phyloP scores from a whole-genome alignment of 768 basidiomycete genomes.

The Leccinellum albellum region DNA sequence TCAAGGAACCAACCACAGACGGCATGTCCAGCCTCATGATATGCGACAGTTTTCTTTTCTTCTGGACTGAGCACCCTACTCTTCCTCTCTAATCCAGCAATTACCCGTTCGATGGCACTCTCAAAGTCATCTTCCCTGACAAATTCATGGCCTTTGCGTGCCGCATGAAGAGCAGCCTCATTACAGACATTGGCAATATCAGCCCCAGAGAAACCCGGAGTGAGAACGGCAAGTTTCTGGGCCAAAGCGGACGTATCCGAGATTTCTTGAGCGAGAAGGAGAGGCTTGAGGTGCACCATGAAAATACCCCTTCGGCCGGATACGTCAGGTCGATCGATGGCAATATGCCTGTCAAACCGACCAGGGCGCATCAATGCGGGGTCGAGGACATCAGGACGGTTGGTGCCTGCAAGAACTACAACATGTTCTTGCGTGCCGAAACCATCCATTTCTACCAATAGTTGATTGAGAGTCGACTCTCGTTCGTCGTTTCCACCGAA shows the following conservation, averaged over 20 bases:
- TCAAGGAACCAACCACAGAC: constrained; percentile 98
- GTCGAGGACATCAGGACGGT: constrained; percentile 95
- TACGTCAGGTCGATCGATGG: constrained; percentile 93
- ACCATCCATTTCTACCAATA: constrained; percentile 99
- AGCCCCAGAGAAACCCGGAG: constrained; percentile 97
- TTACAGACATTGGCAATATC: constrained; percentile 99
- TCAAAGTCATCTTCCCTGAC: constrained; percentile 89
- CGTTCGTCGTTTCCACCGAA: constrained; percentile 97
- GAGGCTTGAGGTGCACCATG: constrained; percentile 83
- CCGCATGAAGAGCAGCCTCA: constrained; percentile 94
- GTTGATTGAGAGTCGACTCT: constrained; percentile 94
- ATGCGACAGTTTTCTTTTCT: constrained; percentile 98
- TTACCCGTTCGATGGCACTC: constrained; percentile 95
- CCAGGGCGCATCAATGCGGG: constrained; percentile 94
- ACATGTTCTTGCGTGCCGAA: constrained; percentile 97
- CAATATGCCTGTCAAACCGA: constrained; percentile 94
- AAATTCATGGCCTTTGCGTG: constrained; percentile 73
- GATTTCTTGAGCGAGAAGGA: constrained; percentile 61
- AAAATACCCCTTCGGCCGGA: constrained; percentile 92
- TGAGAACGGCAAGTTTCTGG: constrained; percentile 92
- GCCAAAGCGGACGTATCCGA: constrained; percentile 56
- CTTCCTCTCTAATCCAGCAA: constrained; percentile 95
- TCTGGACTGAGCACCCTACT: constrained; percentile 87
- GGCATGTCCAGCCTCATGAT: constrained; percentile 98
- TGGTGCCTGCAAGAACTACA: constrained; percentile 95